A percentile compares a stretch with the other conserved stretches of the same genome.
Evolutionary conservation across 176 grass and related monocot species (phyloP).

Genomic region (Oryza glaberrima): DNA sequence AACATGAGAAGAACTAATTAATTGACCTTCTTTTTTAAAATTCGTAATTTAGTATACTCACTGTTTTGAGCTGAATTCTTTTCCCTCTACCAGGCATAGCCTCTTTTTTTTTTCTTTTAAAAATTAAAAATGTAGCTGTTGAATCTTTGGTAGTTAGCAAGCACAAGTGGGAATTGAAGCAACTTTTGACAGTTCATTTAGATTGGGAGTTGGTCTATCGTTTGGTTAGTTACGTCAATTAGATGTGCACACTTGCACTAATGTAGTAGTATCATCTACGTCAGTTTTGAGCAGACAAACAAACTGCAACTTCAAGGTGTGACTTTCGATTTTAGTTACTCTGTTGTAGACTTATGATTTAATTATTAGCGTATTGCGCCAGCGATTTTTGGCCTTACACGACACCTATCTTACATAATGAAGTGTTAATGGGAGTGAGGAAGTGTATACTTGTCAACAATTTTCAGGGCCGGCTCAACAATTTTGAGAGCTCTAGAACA

Average conservation of each 20-base stretch:
- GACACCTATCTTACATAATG: too few species aligned
- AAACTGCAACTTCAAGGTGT: not conserved
- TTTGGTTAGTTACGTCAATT: not conserved
- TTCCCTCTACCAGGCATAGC: not conserved
- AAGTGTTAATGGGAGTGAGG: too few species aligned
- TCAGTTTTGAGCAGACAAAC: conserved; percentile 11
- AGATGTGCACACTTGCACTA: not conserved
- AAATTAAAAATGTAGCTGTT: not conserved
- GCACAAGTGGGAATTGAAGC: not conserved
- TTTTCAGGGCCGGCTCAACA: too few species aligned
- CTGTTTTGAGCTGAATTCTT: not conserved
- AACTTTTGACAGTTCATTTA: not conserved
- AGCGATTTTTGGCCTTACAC: too few species aligned
- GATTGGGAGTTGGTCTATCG: not conserved
- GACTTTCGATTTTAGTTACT: not conserved
- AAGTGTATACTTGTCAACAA: too few species aligned
- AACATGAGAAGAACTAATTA: conserved; percentile 28
- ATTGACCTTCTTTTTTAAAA: not conserved
- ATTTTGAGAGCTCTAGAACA: too few species aligned
- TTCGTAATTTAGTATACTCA: not conserved
- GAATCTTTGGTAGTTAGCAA: too few species aligned
- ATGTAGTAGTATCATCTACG: not conserved
- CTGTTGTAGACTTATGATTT: not conserved
- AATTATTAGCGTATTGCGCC: not conserved
- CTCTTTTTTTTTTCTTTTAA: too few species aligned